Base-by-base conservation (phyloP, 805 yeast species). In the Spathaspora gorwiae region DNA sequence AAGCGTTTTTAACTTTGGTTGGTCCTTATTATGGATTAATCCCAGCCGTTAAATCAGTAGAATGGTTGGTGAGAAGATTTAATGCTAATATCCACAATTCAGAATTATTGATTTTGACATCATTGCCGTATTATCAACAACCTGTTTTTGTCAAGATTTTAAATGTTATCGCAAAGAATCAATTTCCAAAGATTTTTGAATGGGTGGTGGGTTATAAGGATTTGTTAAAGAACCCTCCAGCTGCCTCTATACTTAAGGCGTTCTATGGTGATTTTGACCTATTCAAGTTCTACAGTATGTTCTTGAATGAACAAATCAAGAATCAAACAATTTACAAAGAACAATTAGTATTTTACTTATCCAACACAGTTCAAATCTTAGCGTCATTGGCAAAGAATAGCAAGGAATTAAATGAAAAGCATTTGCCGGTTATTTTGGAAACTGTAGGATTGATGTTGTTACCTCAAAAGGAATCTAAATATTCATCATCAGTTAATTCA, bases 61-160 rank as follows among this genome's bases (percentile, higher is more conserved):
- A 94, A 70, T 94, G 99, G 99, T 79, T 90, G 24, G 84, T 94
- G 14, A 84, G 99, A 68, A 78, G 98, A 55, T 94, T 83, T 70
- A 83, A 89, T 59, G 80, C 89, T 53, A 90, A 94, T 60, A 73
- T 87, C 40, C 83, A 85, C 56, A 89, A 87, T 57, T 69, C 90
- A 0, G 98, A 92, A 62, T 61, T 72, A 44, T 59, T 94, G 30
- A 59, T 94, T 38, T 64, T 92, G 46, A 74, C 90, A 2, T 76
- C 86, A 1, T 72, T 94, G 53, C 95, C 97, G n/a, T 88, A 85
- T 66, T 88, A 83, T 65, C 79, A 76, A 53, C 73, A 79, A 34
- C 83, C 90, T 0, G 73, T 87, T 6, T 94, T 94, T 62, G 75
- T 81, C 41, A 81, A 94, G 53, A 70, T 92, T 38, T 66, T 94